Percentiles rank a stretch among this genome's conserved stretches.
Conservation (phyloP, 2,329 filamentous ascomycete genomes). For the Seiridium unicorne region DNA sequence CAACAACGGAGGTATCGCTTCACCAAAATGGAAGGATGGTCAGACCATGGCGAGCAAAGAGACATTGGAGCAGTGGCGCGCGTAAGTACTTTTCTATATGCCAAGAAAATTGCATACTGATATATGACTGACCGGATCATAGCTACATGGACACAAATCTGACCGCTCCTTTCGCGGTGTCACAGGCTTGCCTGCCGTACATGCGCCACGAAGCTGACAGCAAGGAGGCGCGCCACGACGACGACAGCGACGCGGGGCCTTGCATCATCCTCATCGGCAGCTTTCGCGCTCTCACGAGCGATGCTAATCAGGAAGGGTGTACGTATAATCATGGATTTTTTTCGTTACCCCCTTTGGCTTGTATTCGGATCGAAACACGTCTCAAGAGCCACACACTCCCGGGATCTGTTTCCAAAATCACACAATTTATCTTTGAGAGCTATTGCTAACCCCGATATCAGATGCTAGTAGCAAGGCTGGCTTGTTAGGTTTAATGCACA, state of each 20-base stretch:
- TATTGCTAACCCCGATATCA: too few relatives aligned
- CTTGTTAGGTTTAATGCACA: constrained; percentile 32
- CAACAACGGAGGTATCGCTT: constrained; percentile 36
- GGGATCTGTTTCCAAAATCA: too few relatives aligned
- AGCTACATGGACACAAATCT: constrained; percentile 43
- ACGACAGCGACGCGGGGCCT: constrained; percentile 31
- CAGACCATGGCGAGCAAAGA: constrained; percentile 43
- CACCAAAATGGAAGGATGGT: constrained; percentile 37
- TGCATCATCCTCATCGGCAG: constrained; percentile 45
- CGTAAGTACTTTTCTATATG: constrained; percentile 13
- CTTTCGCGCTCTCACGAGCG: constrained; percentile 42
- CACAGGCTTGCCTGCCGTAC: constrained; percentile 43
- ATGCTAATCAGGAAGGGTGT: constrained; percentile 45
- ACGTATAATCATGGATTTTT: too few relatives aligned
- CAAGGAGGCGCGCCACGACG: constrained; percentile 6
- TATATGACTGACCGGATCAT: not conserved
- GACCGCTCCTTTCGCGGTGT: constrained; percentile 42
- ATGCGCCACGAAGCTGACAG: constrained; percentile 28
- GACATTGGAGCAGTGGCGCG: constrained; percentile 42
- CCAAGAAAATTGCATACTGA: not conserved
- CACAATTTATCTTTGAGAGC: too few relatives aligned
- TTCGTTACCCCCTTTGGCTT: too few relatives aligned
- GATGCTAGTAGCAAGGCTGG: constrained; percentile 39
- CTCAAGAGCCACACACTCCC: too few relatives aligned
- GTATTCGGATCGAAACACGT: too few relatives aligned